Percentiles rank a stretch among this genome's conserved stretches.
Conservation (phyloP, 2,329 filamentous ascomycete genomes). For the Arthrinium phaeospermum region DNA sequence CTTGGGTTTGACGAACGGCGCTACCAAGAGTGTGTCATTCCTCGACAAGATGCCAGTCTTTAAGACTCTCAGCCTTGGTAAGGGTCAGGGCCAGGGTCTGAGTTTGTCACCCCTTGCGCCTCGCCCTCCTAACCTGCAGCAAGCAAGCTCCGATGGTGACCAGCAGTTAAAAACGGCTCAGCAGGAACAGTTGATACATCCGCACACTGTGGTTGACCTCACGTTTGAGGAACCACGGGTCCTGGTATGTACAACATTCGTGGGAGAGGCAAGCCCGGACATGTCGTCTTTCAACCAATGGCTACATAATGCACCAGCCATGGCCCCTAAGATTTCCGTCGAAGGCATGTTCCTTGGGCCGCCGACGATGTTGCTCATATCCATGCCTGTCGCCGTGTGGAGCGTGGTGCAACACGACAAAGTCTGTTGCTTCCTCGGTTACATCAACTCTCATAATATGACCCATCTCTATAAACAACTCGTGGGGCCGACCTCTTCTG, state of each 20-base stretch:
- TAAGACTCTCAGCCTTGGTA: slow-evolving; percentile 61
- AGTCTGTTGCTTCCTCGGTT: slow-evolving; percentile 69
- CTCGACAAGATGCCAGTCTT: slow-evolving; percentile 52
- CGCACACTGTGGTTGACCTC: slow-evolving; percentile 57
- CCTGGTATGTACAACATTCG: slow-evolving; percentile 71
- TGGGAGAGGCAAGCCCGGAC: slow-evolving; percentile 68
- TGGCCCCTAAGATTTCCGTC: slow-evolving; percentile 64
- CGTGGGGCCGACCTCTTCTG: slow-evolving; percentile 52
- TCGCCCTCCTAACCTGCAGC: slow-evolving; percentile 35
- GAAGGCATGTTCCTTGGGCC: slow-evolving; percentile 73
- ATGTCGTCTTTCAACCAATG: slow-evolving; percentile 71
- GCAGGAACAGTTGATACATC: slow-evolving; percentile 52
- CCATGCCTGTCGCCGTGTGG: slow-evolving; percentile 69
- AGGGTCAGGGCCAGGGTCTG: slow-evolving; percentile 56
- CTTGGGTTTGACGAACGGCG: slow-evolving; percentile 52
- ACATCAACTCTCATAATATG: slow-evolving; percentile 72
- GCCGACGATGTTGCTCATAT: slow-evolving; percentile 69
- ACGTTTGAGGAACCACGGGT: slow-evolving; percentile 67
- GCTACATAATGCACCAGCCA: slow-evolving; percentile 64
- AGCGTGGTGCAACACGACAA: slow-evolving; percentile 70
- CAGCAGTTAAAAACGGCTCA: slow-evolving; percentile 32
- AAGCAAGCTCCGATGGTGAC: slow-evolving; percentile 36
- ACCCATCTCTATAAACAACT: slow-evolving; percentile 67
- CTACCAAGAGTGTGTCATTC: slow-evolving; percentile 42
- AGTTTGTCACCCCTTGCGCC: slow-evolving; percentile 55